These are phyloP conservation scores for Cyclostephanos tholiformis DNA, from an alignment of 108 stramenopile species.

Conservation along the genomic window DNA sequence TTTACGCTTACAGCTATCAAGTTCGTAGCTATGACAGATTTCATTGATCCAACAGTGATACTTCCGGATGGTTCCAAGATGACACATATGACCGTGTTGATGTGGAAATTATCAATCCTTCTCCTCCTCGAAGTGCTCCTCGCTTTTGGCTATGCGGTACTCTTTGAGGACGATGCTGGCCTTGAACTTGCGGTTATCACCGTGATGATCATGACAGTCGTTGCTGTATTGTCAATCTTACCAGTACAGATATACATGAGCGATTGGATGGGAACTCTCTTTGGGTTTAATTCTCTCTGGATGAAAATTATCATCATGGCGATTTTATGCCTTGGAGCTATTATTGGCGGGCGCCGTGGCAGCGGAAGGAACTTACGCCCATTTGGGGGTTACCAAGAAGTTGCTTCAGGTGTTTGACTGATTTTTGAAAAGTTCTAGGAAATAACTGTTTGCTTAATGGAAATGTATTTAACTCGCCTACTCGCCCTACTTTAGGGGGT, in stretches of 20 bases:
- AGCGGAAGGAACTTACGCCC: not conserved
- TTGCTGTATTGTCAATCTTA: constrained; percentile 24
- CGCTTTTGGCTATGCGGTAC: constrained; percentile 29
- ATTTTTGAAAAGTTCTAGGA: not conserved
- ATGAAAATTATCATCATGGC: constrained; percentile 24
- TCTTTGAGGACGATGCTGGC: constrained; percentile 45
- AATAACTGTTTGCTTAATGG: not conserved
- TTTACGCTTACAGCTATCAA: constrained; percentile 16
- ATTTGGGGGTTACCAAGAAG: constrained; percentile 24
- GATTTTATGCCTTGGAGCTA: constrained; percentile 28
- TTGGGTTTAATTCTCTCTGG: constrained; percentile 31
- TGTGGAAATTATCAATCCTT: constrained; percentile 35
- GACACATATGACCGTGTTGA: constrained; percentile 32
- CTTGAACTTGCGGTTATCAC: constrained; percentile 41
- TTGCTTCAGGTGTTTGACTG: not conserved
- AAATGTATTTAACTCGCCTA: not conserved
- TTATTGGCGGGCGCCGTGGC: constrained; percentile 42
- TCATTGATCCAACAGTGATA: constrained; percentile 31
- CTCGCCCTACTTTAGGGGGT: too few relatives aligned
- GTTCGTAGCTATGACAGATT: constrained; percentile 45
- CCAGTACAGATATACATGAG: constrained; percentile 38
- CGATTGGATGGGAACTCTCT: constrained; percentile 35
- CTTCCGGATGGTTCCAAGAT: constrained; percentile 48
- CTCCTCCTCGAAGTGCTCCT: constrained; percentile 25
- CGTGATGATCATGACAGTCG: constrained; percentile 28